phyloP scores from a whole-genome alignment of 2,329 filamentous ascomycete species.

The Nigrograna mackinnonii region DNA sequence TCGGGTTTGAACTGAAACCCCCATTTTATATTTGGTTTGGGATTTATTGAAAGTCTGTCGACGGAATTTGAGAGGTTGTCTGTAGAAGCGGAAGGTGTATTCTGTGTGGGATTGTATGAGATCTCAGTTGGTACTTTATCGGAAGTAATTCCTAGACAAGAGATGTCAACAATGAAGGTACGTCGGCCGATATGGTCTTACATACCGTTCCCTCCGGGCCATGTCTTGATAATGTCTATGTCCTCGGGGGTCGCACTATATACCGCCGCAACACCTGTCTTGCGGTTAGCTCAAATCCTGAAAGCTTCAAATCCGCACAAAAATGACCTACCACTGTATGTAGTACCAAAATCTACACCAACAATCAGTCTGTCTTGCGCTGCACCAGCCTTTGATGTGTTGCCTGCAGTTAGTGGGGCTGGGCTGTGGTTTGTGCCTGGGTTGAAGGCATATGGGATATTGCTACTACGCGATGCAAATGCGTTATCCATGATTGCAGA shows the following conservation, averaged over 20 bases:
- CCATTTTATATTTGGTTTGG: slow-evolving; percentile 61
- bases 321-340: slow-evolving; percentile 65
- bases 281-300: not conserved
- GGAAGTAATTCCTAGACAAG: slow-evolving; percentile 65
- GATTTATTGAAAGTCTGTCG: slow-evolving; percentile 21
- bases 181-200: not conserved
- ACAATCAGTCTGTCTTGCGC: slow-evolving; percentile 70
- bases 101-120: slow-evolving; percentile 48
- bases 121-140: slow-evolving; percentile 86
- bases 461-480: slow-evolving; percentile 26
- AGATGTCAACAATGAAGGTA: slow-evolving; percentile 12
- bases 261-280: slow-evolving; percentile 66
- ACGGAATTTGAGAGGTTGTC: slow-evolving; percentile 17
- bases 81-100: slow-evolving; percentile 2
- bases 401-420: slow-evolving; percentile 11
- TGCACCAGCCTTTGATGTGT: slow-evolving; percentile 13
- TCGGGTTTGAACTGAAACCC: slow-evolving; percentile 82
- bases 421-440: slow-evolving; percentile 27
- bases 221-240: slow-evolving; percentile 79
- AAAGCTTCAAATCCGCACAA: not conserved
- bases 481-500: slow-evolving; percentile 8
- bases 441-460: slow-evolving; percentile 36
- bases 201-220: slow-evolving; percentile 76
- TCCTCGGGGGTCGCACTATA: slow-evolving; percentile 79
- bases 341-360: slow-evolving; percentile 84